These are phyloP conservation scores for Rhodotorula taiwanensis DNA, from an alignment of 768 basidiomycete species.

Conservation along the genomic window DNA sequence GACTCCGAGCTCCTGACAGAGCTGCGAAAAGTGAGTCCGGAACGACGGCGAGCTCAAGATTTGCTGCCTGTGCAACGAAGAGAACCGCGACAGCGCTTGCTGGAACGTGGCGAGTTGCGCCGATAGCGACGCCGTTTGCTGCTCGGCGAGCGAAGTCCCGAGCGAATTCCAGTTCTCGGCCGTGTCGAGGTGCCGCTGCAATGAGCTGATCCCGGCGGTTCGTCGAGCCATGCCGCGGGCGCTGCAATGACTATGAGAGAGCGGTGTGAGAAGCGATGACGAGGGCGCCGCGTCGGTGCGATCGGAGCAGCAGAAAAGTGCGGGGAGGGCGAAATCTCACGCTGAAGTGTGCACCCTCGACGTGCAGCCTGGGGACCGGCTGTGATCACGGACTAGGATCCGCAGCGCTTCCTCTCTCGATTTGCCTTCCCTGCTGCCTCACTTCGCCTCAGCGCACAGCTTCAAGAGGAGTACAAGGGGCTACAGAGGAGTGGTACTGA, in stretches of 20 bases:
- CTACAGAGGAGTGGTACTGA: too few species aligned
- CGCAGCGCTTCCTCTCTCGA: too few species aligned
- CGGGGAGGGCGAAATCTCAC: too few species aligned
- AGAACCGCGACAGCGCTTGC: conserved; percentile 68
- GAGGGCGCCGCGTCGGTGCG: too few species aligned
- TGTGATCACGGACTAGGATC: too few species aligned
- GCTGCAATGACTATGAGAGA: background rate
- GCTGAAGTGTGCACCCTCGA: too few species aligned
- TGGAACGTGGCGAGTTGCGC: conserved; percentile 79
- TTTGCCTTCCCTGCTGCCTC: too few species aligned
- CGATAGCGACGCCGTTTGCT: conserved; percentile 71
- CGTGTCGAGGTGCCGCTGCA: conserved; percentile 78
- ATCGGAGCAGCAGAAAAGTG: too few species aligned
- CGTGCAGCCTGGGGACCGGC: too few species aligned
- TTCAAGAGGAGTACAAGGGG: too few species aligned
- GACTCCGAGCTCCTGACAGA: conserved; percentile 91
- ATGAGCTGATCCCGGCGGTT: conserved; percentile 53
- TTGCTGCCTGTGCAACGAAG: conserved; percentile 69
- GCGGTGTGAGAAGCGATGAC: too few species aligned
- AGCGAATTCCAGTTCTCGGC: conserved; percentile 73
- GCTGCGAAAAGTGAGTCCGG: conserved; percentile 84
- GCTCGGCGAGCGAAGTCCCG: conserved; percentile 65
- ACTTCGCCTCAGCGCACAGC: too few species aligned
- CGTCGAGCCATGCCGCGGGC: conserved; percentile 10
- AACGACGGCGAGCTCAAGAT: conserved; percentile 80